Evolutionary conservation across 2,329 filamentous ascomycete species (phyloP), one percentile per base, ranked within the genome.

Genomic region (Talaromyces sp.): DNA sequence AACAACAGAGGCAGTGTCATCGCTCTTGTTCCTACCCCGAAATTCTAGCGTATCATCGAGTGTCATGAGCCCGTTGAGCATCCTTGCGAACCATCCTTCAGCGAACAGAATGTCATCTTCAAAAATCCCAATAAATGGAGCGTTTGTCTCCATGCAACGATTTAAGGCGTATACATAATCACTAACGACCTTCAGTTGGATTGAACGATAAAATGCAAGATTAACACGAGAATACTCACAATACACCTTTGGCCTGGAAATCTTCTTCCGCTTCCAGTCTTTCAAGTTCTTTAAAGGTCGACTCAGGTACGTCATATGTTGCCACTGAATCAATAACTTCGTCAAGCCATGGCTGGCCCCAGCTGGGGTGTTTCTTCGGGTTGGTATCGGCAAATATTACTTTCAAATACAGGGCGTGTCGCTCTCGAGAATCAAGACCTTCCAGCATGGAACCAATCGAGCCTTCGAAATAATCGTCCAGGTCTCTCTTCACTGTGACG

Each of bases 81-180:
- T 71, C 53, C 70, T 71, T 7, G 67, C 59, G 38, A 75, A 55
- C 73, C 74, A 76, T 17, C 73, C 73, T n/a, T 73, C 69, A 1
- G 72, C 72, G 19, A 74, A 64, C 26, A 75, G 69, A 41, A 75
- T 70, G 50, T 76, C 72, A 63, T 76, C 74, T 61, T 76, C 74
- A 58, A 75, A 71, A 6, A 76, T 68, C 13, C 66, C 65, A 19
- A 71, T 75, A 56, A 73, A 76, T 3, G 69, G 68, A 1, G 72
- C 68, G 6, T 64, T 65, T 4, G 67, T 70, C 8, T 65, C 27
- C 19, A 71, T 64, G 60, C 73, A 76, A 32, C 61, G 32, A 5
- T 66, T 55, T 4, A 76, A 58, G 2, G 66, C 65, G 56, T 75
- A 70, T 32, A 65, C 64, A 55, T 74, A 75, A 56, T 74, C 72